phyloP scores from a whole-genome alignment of 2,329 filamentous ascomycete genomes.

The Diaporthe citriasiana region DNA sequence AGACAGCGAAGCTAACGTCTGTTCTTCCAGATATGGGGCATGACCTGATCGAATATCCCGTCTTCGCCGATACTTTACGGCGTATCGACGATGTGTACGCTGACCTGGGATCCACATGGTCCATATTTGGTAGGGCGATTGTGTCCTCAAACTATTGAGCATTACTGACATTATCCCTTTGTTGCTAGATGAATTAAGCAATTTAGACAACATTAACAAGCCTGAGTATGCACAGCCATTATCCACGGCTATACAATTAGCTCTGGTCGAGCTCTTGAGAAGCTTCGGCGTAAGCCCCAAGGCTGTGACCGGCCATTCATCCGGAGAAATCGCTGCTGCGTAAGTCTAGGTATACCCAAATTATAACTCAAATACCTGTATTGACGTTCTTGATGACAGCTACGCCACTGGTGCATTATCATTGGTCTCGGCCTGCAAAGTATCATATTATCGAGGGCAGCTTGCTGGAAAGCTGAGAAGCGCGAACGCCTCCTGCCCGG shows the following conservation, averaged over 20 bases:
- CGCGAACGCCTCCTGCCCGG: constrained; percentile 24
- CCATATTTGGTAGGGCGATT: constrained; percentile 46
- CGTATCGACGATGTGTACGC: constrained; percentile 43
- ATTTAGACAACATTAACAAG: constrained; percentile 4
- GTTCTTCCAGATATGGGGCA: constrained; percentile 45
- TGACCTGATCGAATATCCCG: constrained; percentile 47
- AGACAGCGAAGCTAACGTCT: not conserved
- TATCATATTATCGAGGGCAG: constrained; percentile 52
- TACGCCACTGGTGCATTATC: constrained; percentile 50
- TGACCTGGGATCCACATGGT: constrained; percentile 48
- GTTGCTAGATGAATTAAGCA: constrained; percentile 38
- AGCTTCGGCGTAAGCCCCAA: constrained; percentile 45
- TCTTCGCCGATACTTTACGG: constrained; percentile 44
- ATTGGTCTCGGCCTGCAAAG: constrained; percentile 49
- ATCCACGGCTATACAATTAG: constrained; percentile 49
- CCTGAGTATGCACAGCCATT: constrained; percentile 28
- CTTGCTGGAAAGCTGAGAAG: constrained; percentile 48
- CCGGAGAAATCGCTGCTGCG: constrained; percentile 56
- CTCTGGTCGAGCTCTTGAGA: constrained; percentile 51
- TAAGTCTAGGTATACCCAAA: not conserved
- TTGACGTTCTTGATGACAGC: not conserved
- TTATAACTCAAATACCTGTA: not conserved
- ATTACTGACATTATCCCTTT: not conserved
- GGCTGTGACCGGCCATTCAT: constrained; percentile 54
- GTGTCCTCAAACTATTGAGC: not conserved